Evolutionary conservation across 768 basidiomycete genomes (phyloP), one percentile per base, ranked within the genome.

Genomic region (Panellus pusillus): DNA sequence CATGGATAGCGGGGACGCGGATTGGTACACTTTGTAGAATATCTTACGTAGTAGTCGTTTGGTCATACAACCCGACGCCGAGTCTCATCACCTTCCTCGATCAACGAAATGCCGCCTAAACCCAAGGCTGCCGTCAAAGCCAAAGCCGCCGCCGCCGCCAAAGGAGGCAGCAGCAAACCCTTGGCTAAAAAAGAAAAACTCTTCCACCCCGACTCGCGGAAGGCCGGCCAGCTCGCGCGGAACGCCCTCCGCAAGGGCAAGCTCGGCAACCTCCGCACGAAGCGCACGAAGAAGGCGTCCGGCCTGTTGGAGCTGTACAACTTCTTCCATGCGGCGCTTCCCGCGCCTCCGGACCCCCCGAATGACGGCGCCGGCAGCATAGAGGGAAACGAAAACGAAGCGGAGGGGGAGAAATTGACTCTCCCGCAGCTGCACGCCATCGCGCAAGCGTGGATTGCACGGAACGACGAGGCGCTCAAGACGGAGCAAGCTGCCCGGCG

Each of bases 171-270:
- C 63, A 39, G 53, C 60, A 29, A 89, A 84, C 68, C 89, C 24
- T 2, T 6, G 2, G 19, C 29, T 2, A 57, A 57, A 35, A 57
- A 83, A 70, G 89, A 90, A 64, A 93, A 93, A 63, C 61, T 92
- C 9, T 87, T 86, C 58, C 91, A 93, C 65, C 91, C 91, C 4
- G 76, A 86, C 43, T 93, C 91, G 18, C 79, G 91, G 56, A 93
- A 93, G 71, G 91, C 91, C 2, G 82, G 77, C 12, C 90, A 92
- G 64, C 75, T 91, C 13, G 74, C 79, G 14, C 81, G 90, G 18
- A 76, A 80, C 51, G 80, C 84, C 19, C 67, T 89, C 36, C 79
- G 91, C 56, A 89, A 89, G 61, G 76, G 76, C 18, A 91, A 84
- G 65, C 74, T 93, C 15, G 77, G 76, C 12, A 79, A 79, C 52